phyloP scores from a whole-genome alignment of 2,329 filamentous ascomycete species.

The Scedosporium boydii region DNA sequence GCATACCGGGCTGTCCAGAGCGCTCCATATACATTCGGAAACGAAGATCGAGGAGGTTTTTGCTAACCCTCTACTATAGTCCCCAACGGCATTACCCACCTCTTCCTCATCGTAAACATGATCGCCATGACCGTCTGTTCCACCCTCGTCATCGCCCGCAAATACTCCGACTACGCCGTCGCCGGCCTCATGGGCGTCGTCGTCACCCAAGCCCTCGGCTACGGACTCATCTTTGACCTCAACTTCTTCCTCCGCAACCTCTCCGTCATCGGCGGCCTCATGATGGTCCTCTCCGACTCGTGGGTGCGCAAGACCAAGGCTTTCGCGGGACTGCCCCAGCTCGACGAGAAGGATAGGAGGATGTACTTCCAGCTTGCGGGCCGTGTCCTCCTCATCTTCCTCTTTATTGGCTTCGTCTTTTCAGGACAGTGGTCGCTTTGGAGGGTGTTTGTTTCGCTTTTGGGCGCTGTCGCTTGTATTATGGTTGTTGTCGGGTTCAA shows the following conservation, averaged over 20 bases:
- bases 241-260: conserved; percentile 99
- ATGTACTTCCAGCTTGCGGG: conserved; percentile 99
- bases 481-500: conserved; percentile 99
- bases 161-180: conserved; percentile 88
- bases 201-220: conserved; percentile 86
- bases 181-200: conserved; percentile 84
- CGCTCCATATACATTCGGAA: neutral
- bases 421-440: conserved; percentile 87
- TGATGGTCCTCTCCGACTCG: conserved; percentile 97
- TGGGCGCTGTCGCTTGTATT: conserved; percentile 84
- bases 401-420: conserved; percentile 95
- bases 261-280: conserved; percentile 88
- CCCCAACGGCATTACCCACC: conserved; percentile 75
- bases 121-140: conserved; percentile 79
- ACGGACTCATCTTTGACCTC: conserved; percentile 95
- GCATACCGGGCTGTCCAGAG: neutral
- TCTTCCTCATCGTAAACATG: conserved; percentile 88
- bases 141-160: conserved; percentile 78
- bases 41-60: neutral
- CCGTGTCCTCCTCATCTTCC: conserved; percentile 89
- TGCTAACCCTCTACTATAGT: conserved; percentile 43
- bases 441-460: conserved; percentile 71
- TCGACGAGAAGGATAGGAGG: conserved; percentile 99
- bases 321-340: conserved; percentile 82
- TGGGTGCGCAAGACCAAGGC: conserved; percentile 98